Percentiles rank a stretch among this genome's conserved stretches.
Evolutionary conservation across 1,284 basidiomycete genomes (phyloP).

Genomic region (Mycena citricolor): DNA sequence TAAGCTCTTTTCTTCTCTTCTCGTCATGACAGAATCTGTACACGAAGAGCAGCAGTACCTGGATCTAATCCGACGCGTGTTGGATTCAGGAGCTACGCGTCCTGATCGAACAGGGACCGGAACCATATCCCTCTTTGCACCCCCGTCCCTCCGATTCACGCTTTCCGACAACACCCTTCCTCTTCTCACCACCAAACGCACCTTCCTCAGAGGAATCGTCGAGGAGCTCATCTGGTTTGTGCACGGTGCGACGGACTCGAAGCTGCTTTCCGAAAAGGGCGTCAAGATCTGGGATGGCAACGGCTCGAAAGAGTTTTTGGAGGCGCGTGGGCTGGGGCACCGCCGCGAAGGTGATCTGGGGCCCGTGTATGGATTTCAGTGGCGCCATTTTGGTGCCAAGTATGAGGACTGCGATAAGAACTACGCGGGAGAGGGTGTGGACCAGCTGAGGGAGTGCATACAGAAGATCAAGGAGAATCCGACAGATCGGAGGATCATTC

Average conservation of each 20-base stretch:
- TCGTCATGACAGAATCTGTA: conserved; percentile 17
- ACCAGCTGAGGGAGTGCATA: conserved; percentile 89
- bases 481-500: conserved; percentile 92
- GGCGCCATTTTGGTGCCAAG: conserved; percentile 95
- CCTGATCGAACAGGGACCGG: conserved; percentile 93
- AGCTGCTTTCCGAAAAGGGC: conserved; percentile 75
- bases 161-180: conserved; percentile 76
- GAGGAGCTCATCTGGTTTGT: conserved; percentile 98
- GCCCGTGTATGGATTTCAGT: conserved; percentile 98
- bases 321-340: conserved; percentile 79
- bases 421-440: conserved; percentile 89
- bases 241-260: conserved; percentile 82
- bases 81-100: conserved; percentile 72
- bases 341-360: conserved; percentile 92
- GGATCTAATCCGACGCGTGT: conserved; percentile 72
- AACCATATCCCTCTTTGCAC: conserved; percentile 88
- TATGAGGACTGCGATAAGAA: conserved; percentile 83
- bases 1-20: background rate
- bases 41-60: conserved; percentile 91
- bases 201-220: conserved; percentile 88
- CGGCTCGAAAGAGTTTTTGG: conserved; percentile 85
- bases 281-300: conserved; percentile 99
- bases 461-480: conserved; percentile 92
- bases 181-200: conserved; percentile 93
- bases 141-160: conserved; percentile 84